A percentile compares a stretch with the other conserved stretches of the same genome.
Evolutionary conservation across 306 rosid genomes (phyloP).

Genomic region (Cicer bijugum): DNA sequence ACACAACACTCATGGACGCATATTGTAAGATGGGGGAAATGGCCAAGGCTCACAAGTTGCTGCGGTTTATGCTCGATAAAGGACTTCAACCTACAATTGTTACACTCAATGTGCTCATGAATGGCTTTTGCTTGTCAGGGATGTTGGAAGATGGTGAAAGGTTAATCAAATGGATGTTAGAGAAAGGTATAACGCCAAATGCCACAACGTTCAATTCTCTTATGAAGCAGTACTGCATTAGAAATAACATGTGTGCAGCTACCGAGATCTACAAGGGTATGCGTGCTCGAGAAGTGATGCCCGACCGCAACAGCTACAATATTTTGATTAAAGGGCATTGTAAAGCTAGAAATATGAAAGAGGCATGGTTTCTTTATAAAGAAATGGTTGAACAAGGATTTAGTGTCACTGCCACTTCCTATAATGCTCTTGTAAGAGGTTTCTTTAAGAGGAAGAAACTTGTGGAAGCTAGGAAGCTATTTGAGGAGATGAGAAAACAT

Average conservation of each 20-base stretch:
- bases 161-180: slow-evolving; percentile 82
- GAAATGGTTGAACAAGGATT: slow-evolving; percentile 76
- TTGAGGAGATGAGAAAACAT: slow-evolving; percentile 82
- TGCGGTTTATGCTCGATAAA: slow-evolving; percentile 68
- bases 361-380: slow-evolving; percentile 72
- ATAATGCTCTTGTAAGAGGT: slow-evolving; percentile 70
- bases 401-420: slow-evolving; percentile 62
- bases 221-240: slow-evolving; percentile 83
- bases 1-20: slow-evolving; percentile 88
- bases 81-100: slow-evolving; percentile 84
- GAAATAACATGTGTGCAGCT: slow-evolving; percentile 67
- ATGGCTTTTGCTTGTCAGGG: slow-evolving; percentile 85
- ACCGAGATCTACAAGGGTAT: slow-evolving; percentile 65
- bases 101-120: slow-evolving; percentile 87
- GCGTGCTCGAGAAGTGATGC: slow-evolving; percentile 67
- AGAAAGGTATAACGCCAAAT: slow-evolving; percentile 75
- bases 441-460: slow-evolving; percentile 73
- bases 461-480: slow-evolving; percentile 69
- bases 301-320: slow-evolving; percentile 75
- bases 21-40: slow-evolving; percentile 80
- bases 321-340: slow-evolving; percentile 86
- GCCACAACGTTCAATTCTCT: slow-evolving; percentile 80
- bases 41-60: slow-evolving; percentile 67
- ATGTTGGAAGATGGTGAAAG: slow-evolving; percentile 83
- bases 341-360: slow-evolving; percentile 85